Evolutionary conservation across 2,329 filamentous ascomycete genomes (phyloP).

Genomic region (Trichoderma koningiopsis): DNA sequence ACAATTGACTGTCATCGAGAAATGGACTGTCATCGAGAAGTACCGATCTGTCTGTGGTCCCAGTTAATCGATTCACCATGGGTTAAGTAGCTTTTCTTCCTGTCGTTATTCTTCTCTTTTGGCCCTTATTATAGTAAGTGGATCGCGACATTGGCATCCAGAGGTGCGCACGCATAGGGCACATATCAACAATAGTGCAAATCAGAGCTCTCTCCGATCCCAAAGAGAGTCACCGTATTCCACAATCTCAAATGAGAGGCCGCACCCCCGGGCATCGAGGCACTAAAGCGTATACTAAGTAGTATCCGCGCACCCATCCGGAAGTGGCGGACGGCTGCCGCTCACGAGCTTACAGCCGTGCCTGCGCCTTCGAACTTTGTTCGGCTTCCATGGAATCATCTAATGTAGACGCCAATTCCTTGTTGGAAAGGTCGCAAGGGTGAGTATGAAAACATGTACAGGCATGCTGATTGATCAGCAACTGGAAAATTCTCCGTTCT

Average conservation of each 20-base stretch:
- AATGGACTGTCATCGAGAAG: not conserved
- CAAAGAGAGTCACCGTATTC: not conserved
- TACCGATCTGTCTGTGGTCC: not conserved
- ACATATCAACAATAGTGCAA: not conserved
- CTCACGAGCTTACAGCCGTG: not conserved
- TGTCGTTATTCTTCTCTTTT: not conserved
- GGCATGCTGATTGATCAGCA: not conserved
- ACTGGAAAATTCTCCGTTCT: not conserved
- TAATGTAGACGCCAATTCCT: not conserved
- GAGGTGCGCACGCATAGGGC: not conserved
- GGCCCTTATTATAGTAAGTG: not conserved
- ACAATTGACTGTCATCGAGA: not conserved
- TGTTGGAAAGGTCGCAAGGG: not conserved
- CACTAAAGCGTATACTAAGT: not conserved
- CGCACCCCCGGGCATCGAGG: not conserved
- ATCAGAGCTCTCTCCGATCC: not conserved
- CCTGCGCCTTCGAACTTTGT: not conserved
- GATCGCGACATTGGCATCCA: not conserved
- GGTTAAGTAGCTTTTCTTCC: not conserved
- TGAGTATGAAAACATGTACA: not conserved
- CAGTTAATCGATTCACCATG: not conserved
- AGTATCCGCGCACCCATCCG: not conserved
- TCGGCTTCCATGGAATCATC: conserved; percentile 16
- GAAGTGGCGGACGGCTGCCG: conserved; percentile 16
- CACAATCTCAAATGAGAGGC: not conserved